Base-by-base conservation (phyloP, 2,329 filamentous ascomycete species). In the Pseudogymnoascus sp. region DNA sequence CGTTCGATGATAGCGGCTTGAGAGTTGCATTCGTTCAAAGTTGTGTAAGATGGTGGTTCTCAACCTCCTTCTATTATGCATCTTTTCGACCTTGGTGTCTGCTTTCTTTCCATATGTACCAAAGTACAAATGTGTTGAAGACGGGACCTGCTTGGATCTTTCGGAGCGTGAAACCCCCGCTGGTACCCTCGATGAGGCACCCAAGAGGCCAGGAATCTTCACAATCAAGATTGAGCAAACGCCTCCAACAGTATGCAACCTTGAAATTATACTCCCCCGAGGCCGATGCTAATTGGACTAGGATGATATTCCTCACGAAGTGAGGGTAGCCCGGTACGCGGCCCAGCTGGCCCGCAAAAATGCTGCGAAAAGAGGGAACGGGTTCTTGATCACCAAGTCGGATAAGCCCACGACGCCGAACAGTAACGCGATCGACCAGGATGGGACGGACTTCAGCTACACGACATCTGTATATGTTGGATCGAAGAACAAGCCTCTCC, bases 361-460 rank as follows among this genome's bases (percentile, higher is more conserved):
- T 8, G 12, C 67, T 55, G 62, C 41, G 11, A 69, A 69, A 60
- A 65, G 70, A 62, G 63, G 60, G 2, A 71, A 71, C 52, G 62
- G 55, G 4, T 70, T 68, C 60, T 49, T 64, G 6, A 64, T 70
- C 23, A 62, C 68, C 22, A 59, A 66, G 12, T 69, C 71, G 5
- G 66, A 66, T 59, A 65, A 77, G 1, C 77, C 84, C 0, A 74
- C 76, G 0, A 73, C 75, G 12, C 71, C 78, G 33, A 76, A 82
- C 67, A 80, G 80, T 41, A 79, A 77, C 8, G 83, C 84, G 8
- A 77, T 89, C 61, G 73, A 82, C 68, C 85, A 89, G 69, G 85
- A 88, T 69, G 85, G 85, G 14, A 82, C 81, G 14, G 86, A 89
- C 69, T 85, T 81, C 67, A 85, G 84, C 1, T 88, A 89, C 73